Percentiles rank a stretch among this genome's conserved stretches.
These are phyloP conservation scores for Fusarium illudens DNA, from an alignment of 2,329 filamentous ascomycete genomes.

Conservation along the genomic window DNA sequence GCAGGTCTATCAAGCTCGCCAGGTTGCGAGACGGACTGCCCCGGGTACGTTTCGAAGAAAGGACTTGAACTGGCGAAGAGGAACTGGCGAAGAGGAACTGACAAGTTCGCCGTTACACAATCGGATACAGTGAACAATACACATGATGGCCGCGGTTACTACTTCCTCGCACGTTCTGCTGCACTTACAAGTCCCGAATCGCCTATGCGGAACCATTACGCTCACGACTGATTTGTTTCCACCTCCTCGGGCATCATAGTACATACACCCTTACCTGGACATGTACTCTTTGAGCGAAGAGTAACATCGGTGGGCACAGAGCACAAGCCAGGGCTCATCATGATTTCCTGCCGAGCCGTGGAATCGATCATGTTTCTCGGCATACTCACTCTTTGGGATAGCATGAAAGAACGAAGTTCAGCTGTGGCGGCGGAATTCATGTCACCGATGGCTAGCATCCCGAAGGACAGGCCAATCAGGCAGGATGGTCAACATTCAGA, in stretches of 20 bases:
- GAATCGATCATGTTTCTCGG: conserved; percentile 15
- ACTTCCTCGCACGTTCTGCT: neutral
- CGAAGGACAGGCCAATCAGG: conserved; percentile 23
- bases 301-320: neutral
- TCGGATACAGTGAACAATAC: neutral
- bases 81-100: neutral
- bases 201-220: neutral
- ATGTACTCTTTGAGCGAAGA: neutral
- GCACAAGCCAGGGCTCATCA: neutral
- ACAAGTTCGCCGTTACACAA: neutral
- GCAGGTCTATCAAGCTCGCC: neutral
- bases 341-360: conserved; percentile 1
- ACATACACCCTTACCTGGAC: neutral
- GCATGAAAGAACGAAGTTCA: conserved; percentile 21
- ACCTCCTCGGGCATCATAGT: neutral
- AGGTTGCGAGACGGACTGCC: neutral
- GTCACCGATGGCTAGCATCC: conserved; percentile 27
- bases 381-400: conserved; percentile 13
- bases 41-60: neutral
- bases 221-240: neutral
- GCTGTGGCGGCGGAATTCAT: conserved; percentile 35
- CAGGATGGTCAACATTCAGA: conserved; percentile 1
- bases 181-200: neutral
- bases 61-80: neutral
- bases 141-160: neutral